phyloP scores from a whole-genome alignment of 73 alveolate genomes.

The Breviolum minutum region DNA sequence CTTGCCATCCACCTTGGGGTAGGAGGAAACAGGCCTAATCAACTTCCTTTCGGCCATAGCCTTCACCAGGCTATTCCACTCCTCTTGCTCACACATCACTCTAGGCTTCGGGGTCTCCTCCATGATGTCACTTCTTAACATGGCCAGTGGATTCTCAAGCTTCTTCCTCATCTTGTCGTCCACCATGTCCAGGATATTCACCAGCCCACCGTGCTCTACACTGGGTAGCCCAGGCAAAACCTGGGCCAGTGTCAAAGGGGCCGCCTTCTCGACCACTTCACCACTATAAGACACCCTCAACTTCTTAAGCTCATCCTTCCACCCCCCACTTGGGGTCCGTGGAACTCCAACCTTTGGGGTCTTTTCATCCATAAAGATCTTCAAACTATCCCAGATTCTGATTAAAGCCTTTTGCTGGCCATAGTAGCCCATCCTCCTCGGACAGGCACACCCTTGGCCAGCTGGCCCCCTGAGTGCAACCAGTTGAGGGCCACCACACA shows the following conservation, averaged over 20 bases:
- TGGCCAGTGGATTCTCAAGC: background rate
- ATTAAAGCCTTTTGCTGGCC: background rate
- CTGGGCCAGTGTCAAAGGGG: background rate
- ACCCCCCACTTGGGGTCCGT: background rate
- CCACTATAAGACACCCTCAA: background rate
- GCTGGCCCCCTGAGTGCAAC: too few relatives aligned
- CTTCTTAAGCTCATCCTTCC: background rate
- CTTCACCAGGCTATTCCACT: background rate
- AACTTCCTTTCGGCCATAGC: background rate
- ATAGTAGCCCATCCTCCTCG: background rate
- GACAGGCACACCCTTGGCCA: too few relatives aligned
- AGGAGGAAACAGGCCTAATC: background rate
- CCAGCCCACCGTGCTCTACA: background rate
- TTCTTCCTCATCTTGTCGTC: background rate
- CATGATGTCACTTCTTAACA: background rate
- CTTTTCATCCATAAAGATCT: background rate
- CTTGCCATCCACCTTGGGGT: background rate
- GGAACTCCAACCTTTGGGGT: background rate
- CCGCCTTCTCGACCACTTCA: background rate
- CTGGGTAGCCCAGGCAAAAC: background rate
- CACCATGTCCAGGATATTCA: background rate
- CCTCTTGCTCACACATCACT: background rate
- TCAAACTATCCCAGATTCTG: background rate
- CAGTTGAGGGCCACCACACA: background rate
- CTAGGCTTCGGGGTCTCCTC: background rate